Base-by-base conservation (phyloP, 2,329 filamentous ascomycete genomes). In the Bisporella sp. region DNA sequence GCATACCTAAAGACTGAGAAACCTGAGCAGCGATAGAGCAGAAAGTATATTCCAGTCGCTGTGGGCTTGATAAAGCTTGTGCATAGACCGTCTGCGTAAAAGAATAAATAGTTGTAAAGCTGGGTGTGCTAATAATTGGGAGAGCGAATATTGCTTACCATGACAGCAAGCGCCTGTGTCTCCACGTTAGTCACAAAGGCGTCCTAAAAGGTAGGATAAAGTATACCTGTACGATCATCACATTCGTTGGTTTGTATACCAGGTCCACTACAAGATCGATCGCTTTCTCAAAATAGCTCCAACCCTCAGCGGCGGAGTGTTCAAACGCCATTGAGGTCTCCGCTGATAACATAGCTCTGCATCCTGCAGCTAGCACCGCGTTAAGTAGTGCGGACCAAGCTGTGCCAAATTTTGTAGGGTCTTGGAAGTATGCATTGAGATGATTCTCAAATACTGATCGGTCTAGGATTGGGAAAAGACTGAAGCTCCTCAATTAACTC, bases 261-360 rank as follows among this genome's bases (percentile, higher is more conserved):
- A 58, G 44, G 32, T 55, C 39, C 21, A 21, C 13, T 31, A 55
- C 47, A 30, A 54, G 42, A 33, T 39, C 47, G 28, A 58, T 41
- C 21, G 56, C 56, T 35, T 58, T 57, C 42, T 58, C 45, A 31
- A 57, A 30, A 44, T 58, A 58, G n/a, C 52, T 52, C 31, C 49
- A 46, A 30, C 7, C 40, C 29, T 41, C 7, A 6, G 12, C 12
- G 40, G 7, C 40, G n/a, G 33, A 37, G 7, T 37, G 7, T 37
- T 37, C 33, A 37, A 37, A 37, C n/a, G 33, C 33, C 7, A 7
- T n/a, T n/a, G 7, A n/a, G 7, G 33, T 7, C n/a, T 37, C 33
- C 33, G 33, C 33, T 37, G 33, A 37, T 37, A 37, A n/a, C 7
- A 37, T 7, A 37, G 33, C 33, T n/a, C 33, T 37, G 33, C 33